A percentile compares a stretch with the other conserved stretches of the same genome.
Conservation (phyloP, 2,329 filamentous ascomycete species). For the Pestalotiopsis sp. region DNA sequence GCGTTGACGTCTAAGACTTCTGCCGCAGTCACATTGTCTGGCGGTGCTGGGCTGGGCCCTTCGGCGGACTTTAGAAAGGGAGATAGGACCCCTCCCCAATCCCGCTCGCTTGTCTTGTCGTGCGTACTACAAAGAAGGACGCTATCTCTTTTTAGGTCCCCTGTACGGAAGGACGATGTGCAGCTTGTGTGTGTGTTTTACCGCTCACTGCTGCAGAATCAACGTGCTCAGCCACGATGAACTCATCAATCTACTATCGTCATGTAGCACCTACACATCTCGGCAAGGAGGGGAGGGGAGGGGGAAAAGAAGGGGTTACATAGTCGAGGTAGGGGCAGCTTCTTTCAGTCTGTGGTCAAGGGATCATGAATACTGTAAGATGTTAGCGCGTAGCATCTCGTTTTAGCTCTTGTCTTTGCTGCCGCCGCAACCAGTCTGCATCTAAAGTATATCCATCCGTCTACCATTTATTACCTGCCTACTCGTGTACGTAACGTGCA, state of each 20-base stretch:
- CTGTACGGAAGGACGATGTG: background rate
- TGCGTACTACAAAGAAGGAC: background rate
- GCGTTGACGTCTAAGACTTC: background rate
- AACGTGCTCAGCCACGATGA: background rate
- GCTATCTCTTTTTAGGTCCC: background rate
- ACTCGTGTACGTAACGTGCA: background rate
- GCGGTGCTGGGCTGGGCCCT: background rate
- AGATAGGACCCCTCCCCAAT: background rate
- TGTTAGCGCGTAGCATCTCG: conserved; percentile 18
- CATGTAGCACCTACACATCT: background rate
- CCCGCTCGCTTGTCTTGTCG: background rate
- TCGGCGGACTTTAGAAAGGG: background rate
- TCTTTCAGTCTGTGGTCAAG: background rate
- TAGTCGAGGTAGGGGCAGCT: background rate
- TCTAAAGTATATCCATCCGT: background rate
- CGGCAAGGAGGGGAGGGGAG: background rate
- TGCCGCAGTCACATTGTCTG: background rate
- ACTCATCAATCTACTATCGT: background rate
- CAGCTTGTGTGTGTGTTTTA: too few species aligned
- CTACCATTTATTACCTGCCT: background rate
- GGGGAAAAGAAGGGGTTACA: background rate
- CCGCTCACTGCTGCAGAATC: background rate
- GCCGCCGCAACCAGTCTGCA: background rate
- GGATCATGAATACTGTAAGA: conserved; percentile 5
- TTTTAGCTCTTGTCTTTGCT: conserved; percentile 13